Evolutionary conservation across 1,284 basidiomycete genomes (phyloP).

Genomic region (Microbotryum scabiosae): DNA sequence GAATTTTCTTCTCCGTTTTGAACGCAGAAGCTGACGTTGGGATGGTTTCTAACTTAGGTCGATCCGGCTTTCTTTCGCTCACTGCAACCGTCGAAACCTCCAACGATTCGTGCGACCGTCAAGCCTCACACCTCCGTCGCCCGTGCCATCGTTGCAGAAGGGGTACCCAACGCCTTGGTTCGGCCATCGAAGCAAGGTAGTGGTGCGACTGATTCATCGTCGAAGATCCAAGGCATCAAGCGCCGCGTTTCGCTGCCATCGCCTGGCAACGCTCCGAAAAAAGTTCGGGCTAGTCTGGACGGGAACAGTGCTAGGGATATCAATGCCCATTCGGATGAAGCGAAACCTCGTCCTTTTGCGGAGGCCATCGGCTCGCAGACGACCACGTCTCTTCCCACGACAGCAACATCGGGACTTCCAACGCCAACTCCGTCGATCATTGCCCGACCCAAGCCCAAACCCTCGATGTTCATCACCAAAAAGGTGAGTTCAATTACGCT

Average conservation of each 20-base stretch:
- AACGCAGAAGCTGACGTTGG: neutral
- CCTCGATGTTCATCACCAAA: slow-evolving; percentile 4
- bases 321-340: neutral
- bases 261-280: neutral
- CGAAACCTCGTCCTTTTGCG: neutral
- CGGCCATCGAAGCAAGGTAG: too few species aligned
- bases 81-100: neutral
- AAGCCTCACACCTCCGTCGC: neutral
- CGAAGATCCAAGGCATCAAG: neutral
- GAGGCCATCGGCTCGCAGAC: neutral
- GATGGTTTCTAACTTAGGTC: neutral
- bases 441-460: slow-evolving; percentile 2
- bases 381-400: too few species aligned
- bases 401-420: neutral
- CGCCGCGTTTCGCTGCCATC: neutral
- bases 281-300: neutral
- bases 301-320: neutral
- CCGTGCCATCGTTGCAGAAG: neutral
- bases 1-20: neutral
- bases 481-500: neutral
- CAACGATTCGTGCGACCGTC: neutral
- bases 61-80: neutral
- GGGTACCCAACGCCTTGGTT: neutral
- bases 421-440: neutral
- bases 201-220: too few species aligned